Base-by-base conservation (phyloP, 192 early-diverging fungal genomes). In the Umbelopsis vinacea region DNA sequence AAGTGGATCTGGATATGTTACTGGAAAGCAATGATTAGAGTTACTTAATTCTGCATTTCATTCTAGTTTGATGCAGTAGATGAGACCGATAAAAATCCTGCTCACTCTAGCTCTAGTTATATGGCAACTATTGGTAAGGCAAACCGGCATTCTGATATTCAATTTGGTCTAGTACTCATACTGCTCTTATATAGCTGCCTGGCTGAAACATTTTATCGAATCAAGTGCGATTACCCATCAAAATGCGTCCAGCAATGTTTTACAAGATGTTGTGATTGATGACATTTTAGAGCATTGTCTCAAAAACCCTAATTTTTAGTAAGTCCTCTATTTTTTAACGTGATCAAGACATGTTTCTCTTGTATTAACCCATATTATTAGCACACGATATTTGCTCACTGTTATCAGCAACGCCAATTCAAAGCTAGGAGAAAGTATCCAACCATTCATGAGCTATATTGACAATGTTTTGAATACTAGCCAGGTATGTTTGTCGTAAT, bases 281-380 rank as follows among this genome's bases (percentile, higher is more conserved):
- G 80, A 81, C 73, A 67, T 91, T 52, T 75, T 91, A 12, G 89
- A 91, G 73, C 66, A 74, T 33, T 89, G 88, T 57, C 74, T 91
- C 67, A 81, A 83, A n/a, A 88, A 79, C 68, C 86, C 87, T 11
- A 84, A 84, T 67, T 76, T 79, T 50, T 89, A 88, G 82, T 83
- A 71, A 68, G 74, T 67, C n/a, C 47, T 23, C 12, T 29, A 33
- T 2, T 12, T 0, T 35, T 8, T 2, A 35, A 33, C 7, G 6
- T 45, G 26, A 14, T 11, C 7, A 63, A 43, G 8, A 57, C 22
- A 14, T 45, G 40, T 14, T 50, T 37, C 22, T 33, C 33, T 72
- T 60, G 21, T 29, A 66, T 10, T 68, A 50, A 45, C 48, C 17
- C 24, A 26, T 50, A 19, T 48, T 46, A 5, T 22, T 50, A 83